Conservation (phyloP, 176 grass and related monocot species). For the Hyparrhenia diplandra region DNA sequence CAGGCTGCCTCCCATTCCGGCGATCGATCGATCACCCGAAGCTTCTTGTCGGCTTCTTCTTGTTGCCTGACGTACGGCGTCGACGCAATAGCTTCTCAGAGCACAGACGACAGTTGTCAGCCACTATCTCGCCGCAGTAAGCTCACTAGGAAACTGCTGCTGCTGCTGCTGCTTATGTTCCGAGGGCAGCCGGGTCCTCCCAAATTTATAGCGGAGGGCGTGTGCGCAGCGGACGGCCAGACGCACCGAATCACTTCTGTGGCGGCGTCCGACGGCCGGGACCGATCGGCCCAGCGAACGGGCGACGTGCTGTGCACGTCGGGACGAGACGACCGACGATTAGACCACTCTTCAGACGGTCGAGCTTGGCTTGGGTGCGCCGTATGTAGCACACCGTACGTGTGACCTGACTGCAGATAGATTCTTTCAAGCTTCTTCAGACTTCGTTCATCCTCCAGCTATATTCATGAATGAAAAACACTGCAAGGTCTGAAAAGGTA, state of each 20-base stretch:
- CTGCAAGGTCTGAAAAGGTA: conserved; percentile 23
- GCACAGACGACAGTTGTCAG: background rate
- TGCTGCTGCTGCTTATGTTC: background rate
- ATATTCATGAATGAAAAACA: background rate
- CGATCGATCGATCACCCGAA: background rate
- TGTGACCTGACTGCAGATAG: background rate
- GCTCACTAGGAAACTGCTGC: background rate
- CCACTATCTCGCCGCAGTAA: background rate
- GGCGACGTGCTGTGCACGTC: conserved; percentile 9
- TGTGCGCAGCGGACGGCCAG: background rate
- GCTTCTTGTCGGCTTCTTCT: background rate
- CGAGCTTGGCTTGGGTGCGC: background rate
- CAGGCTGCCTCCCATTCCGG: conserved; percentile 31
- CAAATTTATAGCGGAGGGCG: conserved; percentile 34
- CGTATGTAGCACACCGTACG: background rate
- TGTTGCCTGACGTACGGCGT: background rate
- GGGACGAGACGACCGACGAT: background rate
- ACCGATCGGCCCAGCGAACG: background rate
- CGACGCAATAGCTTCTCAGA: no score
- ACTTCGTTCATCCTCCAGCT: background rate
- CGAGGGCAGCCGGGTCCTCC: no score
- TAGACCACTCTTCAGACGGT: background rate
- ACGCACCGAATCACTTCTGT: background rate
- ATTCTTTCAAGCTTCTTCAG: background rate
- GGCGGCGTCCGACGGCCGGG: conserved; percentile 13